A percentile compares a stretch with the other conserved stretches of the same genome.
These are phyloP conservation scores for Oemleria cerasiformis DNA, from an alignment of 306 rosid genomes.

Conservation along the genomic window DNA sequence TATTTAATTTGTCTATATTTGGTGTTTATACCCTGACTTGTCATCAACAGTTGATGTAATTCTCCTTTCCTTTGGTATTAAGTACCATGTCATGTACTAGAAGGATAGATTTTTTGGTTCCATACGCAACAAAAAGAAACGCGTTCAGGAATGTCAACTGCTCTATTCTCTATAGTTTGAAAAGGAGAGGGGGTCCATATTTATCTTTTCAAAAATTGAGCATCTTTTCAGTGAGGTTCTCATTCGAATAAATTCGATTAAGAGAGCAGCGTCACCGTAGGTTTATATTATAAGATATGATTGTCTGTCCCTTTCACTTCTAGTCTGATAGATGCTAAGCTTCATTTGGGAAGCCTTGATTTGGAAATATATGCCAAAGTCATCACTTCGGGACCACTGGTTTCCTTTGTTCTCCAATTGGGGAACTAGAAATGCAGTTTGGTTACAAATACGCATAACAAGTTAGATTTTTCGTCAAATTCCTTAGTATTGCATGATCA, in stretches of 20 bases:
- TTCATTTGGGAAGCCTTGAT: slow-evolving; percentile 27
- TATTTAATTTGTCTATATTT: slow-evolving; percentile 10
- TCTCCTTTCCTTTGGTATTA: slow-evolving; percentile 30
- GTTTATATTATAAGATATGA: slow-evolving; percentile 9
- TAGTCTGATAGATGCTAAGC: slow-evolving; percentile 24
- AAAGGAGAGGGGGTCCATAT: slow-evolving; percentile 19
- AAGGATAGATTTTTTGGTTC: slow-evolving; percentile 32
- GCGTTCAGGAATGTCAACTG: slow-evolving; percentile 40
- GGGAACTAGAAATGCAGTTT: slow-evolving; percentile 30
- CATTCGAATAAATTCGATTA: slow-evolving; percentile 41
- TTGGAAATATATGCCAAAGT: slow-evolving; percentile 41
- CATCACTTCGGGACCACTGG: slow-evolving; percentile 35
- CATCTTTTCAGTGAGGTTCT: slow-evolving; percentile 47
- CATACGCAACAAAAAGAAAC: slow-evolving; percentile 19
- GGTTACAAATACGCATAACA: slow-evolving; percentile 30
- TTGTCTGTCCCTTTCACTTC: slow-evolving; percentile 20
- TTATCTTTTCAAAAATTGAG: slow-evolving; percentile 26
- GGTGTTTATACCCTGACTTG: slow-evolving; percentile 29
- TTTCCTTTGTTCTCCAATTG: slow-evolving; percentile 34
- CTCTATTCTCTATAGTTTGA: slow-evolving; percentile 24
- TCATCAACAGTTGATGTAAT: slow-evolving; percentile 25
- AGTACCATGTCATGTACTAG: slow-evolving; percentile 45
- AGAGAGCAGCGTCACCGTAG: slow-evolving; percentile 27
- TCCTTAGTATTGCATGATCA: slow-evolving; percentile 9
- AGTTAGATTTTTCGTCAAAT: slow-evolving; percentile 4